Conservation (phyloP, 441 rosid genomes). For the Syzygium malaccense region DNA sequence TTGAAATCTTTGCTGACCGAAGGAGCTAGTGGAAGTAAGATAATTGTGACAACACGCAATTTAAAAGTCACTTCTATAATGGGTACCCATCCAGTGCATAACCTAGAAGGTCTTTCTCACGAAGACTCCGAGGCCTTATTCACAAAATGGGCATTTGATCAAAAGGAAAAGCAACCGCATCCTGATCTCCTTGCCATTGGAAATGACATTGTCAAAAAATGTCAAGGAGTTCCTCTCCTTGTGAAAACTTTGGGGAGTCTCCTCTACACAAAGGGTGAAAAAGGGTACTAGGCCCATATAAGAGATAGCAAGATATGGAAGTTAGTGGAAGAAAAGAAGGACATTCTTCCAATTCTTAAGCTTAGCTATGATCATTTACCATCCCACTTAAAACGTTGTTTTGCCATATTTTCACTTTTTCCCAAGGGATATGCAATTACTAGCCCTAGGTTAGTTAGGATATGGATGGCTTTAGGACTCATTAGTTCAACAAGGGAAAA, state of each 20-base stretch:
- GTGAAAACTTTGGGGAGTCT: background rate
- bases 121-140: background rate
- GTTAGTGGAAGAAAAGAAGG: background rate
- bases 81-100: background rate
- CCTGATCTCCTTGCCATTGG: fast-evolving
- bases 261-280: fast-evolving
- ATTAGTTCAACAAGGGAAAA: too few relatives aligned
- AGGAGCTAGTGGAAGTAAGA: background rate
- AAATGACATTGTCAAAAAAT: background rate
- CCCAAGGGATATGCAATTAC: background rate
- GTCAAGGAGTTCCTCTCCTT: background rate
- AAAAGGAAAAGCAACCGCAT: background rate
- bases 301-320: background rate
- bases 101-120: background rate
- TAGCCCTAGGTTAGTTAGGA: fast-evolving
- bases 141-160: fast-evolving
- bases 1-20: background rate
- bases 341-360: background rate
- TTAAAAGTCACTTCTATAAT: background rate
- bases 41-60: background rate
- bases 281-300: background rate
- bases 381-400: background rate
- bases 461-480: background rate
- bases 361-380: background rate
- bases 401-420: background rate